phyloP scores from a whole-genome alignment of 495 filamentous ascomycete species.

The Copromyces sp. region DNA sequence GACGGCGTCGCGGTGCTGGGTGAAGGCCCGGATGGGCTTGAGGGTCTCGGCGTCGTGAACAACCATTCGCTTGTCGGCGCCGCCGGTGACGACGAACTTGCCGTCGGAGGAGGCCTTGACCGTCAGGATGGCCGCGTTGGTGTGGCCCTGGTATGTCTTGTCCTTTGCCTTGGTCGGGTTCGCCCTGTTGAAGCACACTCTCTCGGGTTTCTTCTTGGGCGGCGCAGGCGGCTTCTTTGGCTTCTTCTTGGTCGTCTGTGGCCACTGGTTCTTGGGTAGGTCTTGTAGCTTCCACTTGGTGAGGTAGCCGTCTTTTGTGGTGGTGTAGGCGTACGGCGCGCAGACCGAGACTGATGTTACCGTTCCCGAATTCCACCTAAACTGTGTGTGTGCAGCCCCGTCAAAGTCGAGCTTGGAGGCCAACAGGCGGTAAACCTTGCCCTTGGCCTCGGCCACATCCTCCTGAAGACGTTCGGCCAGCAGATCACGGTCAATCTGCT shows the following conservation, averaged over 20 bases:
- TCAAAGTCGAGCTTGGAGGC: slow-evolving; percentile 57
- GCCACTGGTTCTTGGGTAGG: slow-evolving; percentile 42
- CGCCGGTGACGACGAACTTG: slow-evolving; percentile 84
- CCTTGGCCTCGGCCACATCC: slow-evolving; percentile 89
- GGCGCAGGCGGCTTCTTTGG: slow-evolving; percentile 55
- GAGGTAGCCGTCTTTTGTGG: slow-evolving; percentile 72
- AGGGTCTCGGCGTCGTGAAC: slow-evolving; percentile 76
- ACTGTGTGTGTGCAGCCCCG: slow-evolving; percentile 53
- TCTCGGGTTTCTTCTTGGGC: slow-evolving; percentile 59
- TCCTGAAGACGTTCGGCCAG: slow-evolving; percentile 84
- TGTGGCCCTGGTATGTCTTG: slow-evolving; percentile 61
- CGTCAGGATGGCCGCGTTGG: slow-evolving; percentile 55
- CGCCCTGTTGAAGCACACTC: slow-evolving; percentile 56
- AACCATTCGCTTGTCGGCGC: slow-evolving; percentile 67
- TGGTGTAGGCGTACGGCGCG: slow-evolving; percentile 72
- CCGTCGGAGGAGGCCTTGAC: slow-evolving; percentile 83
- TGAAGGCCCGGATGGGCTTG: slow-evolving; percentile 69
- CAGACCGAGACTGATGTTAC: slow-evolving; percentile 71
- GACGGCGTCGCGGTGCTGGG: slow-evolving; percentile 84
- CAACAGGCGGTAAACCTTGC: slow-evolving; percentile 71
- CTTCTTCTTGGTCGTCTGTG: slow-evolving; percentile 42
- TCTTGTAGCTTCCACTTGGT: slow-evolving; percentile 78
- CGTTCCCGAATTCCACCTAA: slow-evolving; percentile 64
- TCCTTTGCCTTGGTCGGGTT: slow-evolving; percentile 51
- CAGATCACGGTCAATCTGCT: slow-evolving; percentile 80